These are phyloP conservation scores for Fistulinella prunicolor DNA, from an alignment of 768 basidiomycete genomes.

Conservation along the genomic window DNA sequence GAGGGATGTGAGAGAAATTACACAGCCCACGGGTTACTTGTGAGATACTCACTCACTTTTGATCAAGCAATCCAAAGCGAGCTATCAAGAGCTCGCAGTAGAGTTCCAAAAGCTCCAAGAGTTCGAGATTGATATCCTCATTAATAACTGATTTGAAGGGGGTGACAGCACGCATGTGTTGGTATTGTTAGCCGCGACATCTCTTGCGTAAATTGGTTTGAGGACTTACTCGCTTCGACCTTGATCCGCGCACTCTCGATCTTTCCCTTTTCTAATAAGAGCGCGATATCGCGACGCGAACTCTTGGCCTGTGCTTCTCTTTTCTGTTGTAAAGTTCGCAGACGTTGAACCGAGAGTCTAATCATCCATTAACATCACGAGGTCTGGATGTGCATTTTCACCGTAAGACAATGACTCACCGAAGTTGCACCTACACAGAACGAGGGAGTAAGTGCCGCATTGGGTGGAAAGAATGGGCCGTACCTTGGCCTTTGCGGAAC, in stretches of 20 bases:
- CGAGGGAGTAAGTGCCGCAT: conserved; percentile 2
- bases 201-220: conserved; percentile 2
- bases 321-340: conserved; percentile 88
- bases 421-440: conserved; percentile 43
- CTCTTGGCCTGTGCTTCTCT: conserved; percentile 80
- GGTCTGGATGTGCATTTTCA: background rate
- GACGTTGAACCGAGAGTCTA: conserved; percentile 81
- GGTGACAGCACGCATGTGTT: conserved; percentile 9
- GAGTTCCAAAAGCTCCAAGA: conserved; percentile 89
- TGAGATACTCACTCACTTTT: conserved; percentile 53
- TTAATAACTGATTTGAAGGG: conserved; percentile 57
- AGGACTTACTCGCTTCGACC: conserved; percentile 71
- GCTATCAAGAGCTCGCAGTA: conserved; percentile 94
- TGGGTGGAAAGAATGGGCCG: background rate
- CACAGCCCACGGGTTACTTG: conserved; percentile 3
- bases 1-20: conserved; percentile 8
- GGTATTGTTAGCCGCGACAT: conserved; percentile 16
- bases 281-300: conserved; percentile 76
- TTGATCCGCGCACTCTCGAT: conserved; percentile 83
- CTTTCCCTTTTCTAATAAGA: conserved; percentile 74
- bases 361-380: conserved; percentile 8
- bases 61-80: conserved; percentile 88
- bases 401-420: conserved; percentile 29
- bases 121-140: conserved; percentile 81
- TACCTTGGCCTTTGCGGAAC: conserved; percentile 60